phyloP scores from a whole-genome alignment of 306 rosid species.

The Pachyrhizus erosus region DNA sequence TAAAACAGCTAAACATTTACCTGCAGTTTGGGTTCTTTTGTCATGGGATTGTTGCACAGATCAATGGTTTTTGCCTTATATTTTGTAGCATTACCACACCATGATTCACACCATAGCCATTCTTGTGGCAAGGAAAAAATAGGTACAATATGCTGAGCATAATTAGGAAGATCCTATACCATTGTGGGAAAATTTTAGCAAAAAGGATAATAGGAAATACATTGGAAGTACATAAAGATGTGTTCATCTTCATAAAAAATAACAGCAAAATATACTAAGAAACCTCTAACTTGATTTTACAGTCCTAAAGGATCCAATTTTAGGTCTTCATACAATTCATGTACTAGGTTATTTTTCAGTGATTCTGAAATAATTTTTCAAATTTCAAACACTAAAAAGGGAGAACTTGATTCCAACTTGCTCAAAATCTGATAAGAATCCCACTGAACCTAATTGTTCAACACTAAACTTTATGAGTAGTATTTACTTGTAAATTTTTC shows the following conservation, averaged over 20 bases:
- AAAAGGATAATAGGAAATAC: neutral
- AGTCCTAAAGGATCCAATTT: neutral
- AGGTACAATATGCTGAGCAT: neutral
- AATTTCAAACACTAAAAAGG: neutral
- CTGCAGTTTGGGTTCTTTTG: constrained; percentile 4
- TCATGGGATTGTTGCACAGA: constrained; percentile 15
- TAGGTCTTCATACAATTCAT: neutral
- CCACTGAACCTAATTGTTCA: neutral
- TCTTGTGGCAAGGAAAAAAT: constrained; percentile 11
- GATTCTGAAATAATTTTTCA: neutral
- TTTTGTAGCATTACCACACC: constrained; percentile 20
- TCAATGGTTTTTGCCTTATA: constrained; percentile 3
- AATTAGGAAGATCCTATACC: constrained; percentile 17
- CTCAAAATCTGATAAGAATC: neutral
- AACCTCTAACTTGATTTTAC: neutral
- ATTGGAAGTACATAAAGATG: neutral
- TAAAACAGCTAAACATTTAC: neutral
- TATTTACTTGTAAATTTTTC: neutral
- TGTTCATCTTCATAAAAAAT: neutral
- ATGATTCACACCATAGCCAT: constrained; percentile 20
- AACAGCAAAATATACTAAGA: neutral
- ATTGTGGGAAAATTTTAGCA: neutral
- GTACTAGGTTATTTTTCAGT: neutral
- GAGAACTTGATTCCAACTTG: neutral
- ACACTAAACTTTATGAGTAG: too few species aligned